Evolutionary conservation across 495 filamentous ascomycete species (phyloP).

Genomic region (Umbilicaria muhlenbergii): DNA sequence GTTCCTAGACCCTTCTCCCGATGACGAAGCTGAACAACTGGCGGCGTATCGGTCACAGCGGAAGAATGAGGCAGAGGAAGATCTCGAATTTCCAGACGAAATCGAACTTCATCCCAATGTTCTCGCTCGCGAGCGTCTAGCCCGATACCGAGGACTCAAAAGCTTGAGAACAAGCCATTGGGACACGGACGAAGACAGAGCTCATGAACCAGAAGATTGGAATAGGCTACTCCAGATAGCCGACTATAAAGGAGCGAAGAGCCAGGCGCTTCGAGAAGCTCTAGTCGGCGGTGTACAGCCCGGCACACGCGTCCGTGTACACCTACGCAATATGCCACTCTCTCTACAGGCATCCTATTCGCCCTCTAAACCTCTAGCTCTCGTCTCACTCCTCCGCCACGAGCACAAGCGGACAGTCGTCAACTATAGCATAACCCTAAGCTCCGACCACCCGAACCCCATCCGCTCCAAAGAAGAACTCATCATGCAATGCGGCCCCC

Average conservation of each 20-base stretch:
- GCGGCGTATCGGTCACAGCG: conserved; percentile 64
- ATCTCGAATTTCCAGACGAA: conserved; percentile 92
- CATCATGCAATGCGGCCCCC: conserved; percentile 74
- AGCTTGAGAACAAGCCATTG: conserved; percentile 71
- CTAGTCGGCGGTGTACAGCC: conserved; percentile 70
- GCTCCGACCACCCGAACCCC: conserved; percentile 49
- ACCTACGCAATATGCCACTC: conserved; percentile 58
- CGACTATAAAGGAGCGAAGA: conserved; percentile 71
- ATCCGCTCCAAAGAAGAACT: conserved; percentile 83
- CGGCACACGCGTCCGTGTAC: conserved; percentile 64
- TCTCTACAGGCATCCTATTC: conserved; percentile 36
- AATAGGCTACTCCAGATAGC: conserved; percentile 63
- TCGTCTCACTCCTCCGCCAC: conserved; percentile 80
- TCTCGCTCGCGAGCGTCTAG: conserved; percentile 67
- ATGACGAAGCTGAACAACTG: conserved; percentile 68
- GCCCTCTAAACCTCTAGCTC: conserved; percentile 41
- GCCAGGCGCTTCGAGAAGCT: conserved; percentile 58
- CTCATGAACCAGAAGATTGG: conserved; percentile 83
- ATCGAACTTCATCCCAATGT: conserved; percentile 87
- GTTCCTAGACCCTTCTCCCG: conserved; percentile 74
- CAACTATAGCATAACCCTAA: conserved; percentile 74
- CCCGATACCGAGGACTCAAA: conserved; percentile 79
- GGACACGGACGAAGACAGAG: conserved; percentile 74
- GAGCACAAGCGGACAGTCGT: conserved; percentile 84
- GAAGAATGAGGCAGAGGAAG: conserved; percentile 64